phyloP scores from a whole-genome alignment of 768 basidiomycete genomes.

The Collybia sordida region DNA sequence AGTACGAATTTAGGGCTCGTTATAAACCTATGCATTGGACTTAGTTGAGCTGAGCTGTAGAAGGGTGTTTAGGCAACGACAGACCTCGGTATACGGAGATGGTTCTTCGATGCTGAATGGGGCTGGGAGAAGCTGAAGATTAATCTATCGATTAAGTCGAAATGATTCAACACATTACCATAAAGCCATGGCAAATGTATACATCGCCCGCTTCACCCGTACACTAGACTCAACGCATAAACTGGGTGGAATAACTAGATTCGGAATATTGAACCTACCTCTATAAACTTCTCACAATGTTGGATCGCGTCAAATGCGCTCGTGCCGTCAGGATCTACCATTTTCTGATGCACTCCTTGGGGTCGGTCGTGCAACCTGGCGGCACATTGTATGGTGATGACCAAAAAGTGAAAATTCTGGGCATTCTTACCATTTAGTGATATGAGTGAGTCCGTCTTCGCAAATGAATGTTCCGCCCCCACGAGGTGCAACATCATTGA shows the following conservation, averaged over 20 bases:
- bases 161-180: background rate
- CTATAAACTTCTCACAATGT: slow-evolving; percentile 4
- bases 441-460: slow-evolving; percentile 1
- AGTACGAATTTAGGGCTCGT: slow-evolving; percentile 5
- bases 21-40: background rate
- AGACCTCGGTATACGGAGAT: slow-evolving; percentile 3
- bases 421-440: background rate
- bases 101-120: slow-evolving; percentile 5
- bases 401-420: background rate
- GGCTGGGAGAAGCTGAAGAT: background rate
- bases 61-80: background rate
- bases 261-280: background rate
- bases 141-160: background rate
- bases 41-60: background rate
- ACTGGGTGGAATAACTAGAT: background rate
- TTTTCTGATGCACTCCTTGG: background rate
- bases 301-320: slow-evolving; percentile 3
- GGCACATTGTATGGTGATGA: background rate
- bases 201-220: slow-evolving; percentile 1
- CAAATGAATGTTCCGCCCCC: slow-evolving; percentile 3
- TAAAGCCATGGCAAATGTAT: slow-evolving; percentile 4
- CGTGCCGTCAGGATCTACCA: slow-evolving; percentile 4
- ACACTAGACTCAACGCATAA: background rate
- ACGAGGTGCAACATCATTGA: background rate
- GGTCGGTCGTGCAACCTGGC: slow-evolving; percentile 1